A percentile compares a stretch with the other conserved stretches of the same genome.
These are phyloP conservation scores for Lasiosphaeris hirsuta DNA, from an alignment of 495 filamentous ascomycete genomes.

Conservation along the genomic window DNA sequence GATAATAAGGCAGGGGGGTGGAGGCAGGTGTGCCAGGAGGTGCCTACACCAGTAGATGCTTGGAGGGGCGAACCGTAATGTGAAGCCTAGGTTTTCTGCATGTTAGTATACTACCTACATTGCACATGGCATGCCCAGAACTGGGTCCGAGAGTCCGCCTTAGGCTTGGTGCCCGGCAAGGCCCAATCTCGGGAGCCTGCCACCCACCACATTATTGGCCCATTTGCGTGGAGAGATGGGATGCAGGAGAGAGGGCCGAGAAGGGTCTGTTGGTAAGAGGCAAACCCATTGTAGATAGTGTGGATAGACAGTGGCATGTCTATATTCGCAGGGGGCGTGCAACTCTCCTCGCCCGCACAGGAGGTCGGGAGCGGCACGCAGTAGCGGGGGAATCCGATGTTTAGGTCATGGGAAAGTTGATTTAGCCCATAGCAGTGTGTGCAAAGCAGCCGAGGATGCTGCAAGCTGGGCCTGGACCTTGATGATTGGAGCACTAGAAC, in stretches of 20 bases:
- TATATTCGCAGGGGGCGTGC: too few relatives aligned
- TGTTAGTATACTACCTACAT: neutral
- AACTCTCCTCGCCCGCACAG: too few relatives aligned
- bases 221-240: neutral
- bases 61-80: neutral
- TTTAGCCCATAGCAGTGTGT: neutral
- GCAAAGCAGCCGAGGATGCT: neutral
- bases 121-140: neutral
- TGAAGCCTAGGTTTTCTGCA: neutral
- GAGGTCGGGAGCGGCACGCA: neutral
- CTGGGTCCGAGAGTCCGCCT: neutral
- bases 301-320: too few relatives aligned
- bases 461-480: too few relatives aligned
- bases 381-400: slow-evolving; percentile 1
- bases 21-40: neutral
- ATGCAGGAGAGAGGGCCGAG: too few relatives aligned
- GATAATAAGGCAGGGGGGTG: neutral
- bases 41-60: neutral
- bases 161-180: neutral
- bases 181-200: neutral
- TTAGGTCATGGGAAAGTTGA: slow-evolving; percentile 3
- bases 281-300: neutral
- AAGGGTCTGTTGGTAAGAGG: neutral
- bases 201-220: neutral
- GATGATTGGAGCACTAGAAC: too few relatives aligned